These are phyloP conservation scores for Phialemonium atrogriseum DNA, from an alignment of 2,329 filamentous ascomycete genomes.

Conservation along the genomic window DNA sequence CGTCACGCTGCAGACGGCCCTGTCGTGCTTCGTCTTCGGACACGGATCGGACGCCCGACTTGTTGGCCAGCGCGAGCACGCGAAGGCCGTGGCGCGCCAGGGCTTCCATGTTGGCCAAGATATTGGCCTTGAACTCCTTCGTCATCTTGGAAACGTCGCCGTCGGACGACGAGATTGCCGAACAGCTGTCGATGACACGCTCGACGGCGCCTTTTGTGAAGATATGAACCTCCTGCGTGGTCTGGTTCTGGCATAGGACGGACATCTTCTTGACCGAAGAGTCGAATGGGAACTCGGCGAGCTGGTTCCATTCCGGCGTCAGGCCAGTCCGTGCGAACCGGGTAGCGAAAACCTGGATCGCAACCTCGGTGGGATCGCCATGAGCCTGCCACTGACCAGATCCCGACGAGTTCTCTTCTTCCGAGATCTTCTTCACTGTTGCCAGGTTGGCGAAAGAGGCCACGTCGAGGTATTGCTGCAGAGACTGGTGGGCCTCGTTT, in stretches of 20 bases:
- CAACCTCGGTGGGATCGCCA: constrained; percentile 58
- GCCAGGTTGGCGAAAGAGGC: constrained; percentile 54
- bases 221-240: constrained; percentile 10
- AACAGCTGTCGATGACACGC: constrained; percentile 49
- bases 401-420: too few species aligned
- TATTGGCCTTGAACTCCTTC: constrained; percentile 35
- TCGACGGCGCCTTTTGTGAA: constrained; percentile 54
- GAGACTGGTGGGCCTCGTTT: constrained; percentile 21
- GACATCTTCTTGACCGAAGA: constrained; percentile 61
- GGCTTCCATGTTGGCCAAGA: constrained; percentile 41
- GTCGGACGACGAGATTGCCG: constrained; percentile 26
- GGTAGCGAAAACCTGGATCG: constrained; percentile 58
- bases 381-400: constrained; percentile 40
- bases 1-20: too few species aligned
- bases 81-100: constrained; percentile 58
- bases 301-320: constrained; percentile 35
- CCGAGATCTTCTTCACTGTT: constrained; percentile 41
- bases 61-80: constrained; percentile 56
- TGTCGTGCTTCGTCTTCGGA: too few species aligned
- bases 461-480: constrained; percentile 45
- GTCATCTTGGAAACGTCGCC: constrained; percentile 22
- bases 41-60: constrained; percentile 18
- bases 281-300: constrained; percentile 57
- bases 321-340: constrained; percentile 44
- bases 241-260: constrained; percentile 41